These are phyloP conservation scores for Trichosporon sp. DNA, from an alignment of 1,284 basidiomycete species.

Conservation along the genomic window DNA sequence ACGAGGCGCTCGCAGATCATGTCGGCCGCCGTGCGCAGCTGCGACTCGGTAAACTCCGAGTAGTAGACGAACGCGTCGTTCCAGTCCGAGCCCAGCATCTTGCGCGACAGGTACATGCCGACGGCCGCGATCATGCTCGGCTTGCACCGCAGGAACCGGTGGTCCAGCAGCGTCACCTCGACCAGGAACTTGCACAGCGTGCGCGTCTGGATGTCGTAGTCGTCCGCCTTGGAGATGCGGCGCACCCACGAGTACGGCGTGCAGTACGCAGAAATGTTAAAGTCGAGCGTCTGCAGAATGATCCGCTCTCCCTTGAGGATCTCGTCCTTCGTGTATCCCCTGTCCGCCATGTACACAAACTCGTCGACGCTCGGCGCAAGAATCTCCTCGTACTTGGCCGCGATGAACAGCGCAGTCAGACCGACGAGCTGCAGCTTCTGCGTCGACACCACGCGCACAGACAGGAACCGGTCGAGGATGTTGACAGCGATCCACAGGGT, in stretches of 20 bases:
- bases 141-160: slow-evolving; percentile 89
- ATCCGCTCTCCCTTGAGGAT: slow-evolving; percentile 97
- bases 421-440: slow-evolving; percentile 63
- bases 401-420: slow-evolving; percentile 63
- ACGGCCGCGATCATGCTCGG: slow-evolving; percentile 94
- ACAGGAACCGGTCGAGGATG: slow-evolving; percentile 62
- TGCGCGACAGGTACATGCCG: slow-evolving; percentile 91
- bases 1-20: slow-evolving; percentile 79
- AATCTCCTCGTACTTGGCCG: slow-evolving; percentile 62
- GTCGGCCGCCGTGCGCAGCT: slow-evolving; percentile 76
- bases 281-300: slow-evolving; percentile 83
- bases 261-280: slow-evolving; percentile 94
- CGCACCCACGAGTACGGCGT: slow-evolving; percentile 99
- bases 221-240: slow-evolving; percentile 96
- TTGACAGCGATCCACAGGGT: slow-evolving; percentile 66
- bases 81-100: slow-evolving; percentile 90
- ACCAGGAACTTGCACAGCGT: slow-evolving; percentile 97
- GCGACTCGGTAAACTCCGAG: slow-evolving; percentile 86
- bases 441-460: slow-evolving; percentile 59
- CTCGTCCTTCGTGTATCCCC: slow-evolving; percentile 87
- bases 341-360: slow-evolving; percentile 96
- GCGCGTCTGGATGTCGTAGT: slow-evolving; percentile 96
- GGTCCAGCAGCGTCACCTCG: slow-evolving; percentile 89
- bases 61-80: slow-evolving; percentile 89
- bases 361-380: slow-evolving; percentile 87